Evolutionary conservation across 2,329 filamentous ascomycete genomes (phyloP), one percentile per base, ranked within the genome.

Genomic region (Fusarium sp.): DNA sequence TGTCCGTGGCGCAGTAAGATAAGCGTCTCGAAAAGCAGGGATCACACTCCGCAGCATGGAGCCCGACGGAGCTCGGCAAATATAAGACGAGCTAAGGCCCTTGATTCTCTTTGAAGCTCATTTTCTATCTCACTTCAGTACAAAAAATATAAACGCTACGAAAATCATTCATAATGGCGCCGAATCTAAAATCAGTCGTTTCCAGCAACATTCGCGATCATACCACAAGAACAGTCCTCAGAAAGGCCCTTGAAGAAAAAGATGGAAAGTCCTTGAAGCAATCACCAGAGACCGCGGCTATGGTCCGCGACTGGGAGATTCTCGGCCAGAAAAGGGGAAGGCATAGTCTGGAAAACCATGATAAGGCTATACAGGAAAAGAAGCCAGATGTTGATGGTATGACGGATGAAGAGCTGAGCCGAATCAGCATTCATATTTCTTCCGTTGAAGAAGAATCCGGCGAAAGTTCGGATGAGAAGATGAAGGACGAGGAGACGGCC

Each of bases 191-290:
- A 52, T 35, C 38, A 8, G 28, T 69, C 7, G 16, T 70, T 5
- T 47, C 42, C 23, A 57, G 33, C 15, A 64, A 58, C 16, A 69
- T 69, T 5, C 60, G 56, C 6, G 50, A 70, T 7, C 54, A 71
- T 9, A 50, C 64, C 4, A 47, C 68, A 21, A 23, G 35, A 42
- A 60, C 66, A 19, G 25, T 37, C 13, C 18, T 70, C 13, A 56
- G 60, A 11, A 70, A 52, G 12, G n/a, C 28, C 19, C 11, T 60
- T 3, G 47, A 35, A 49, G 28, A 37, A 23, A 35, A 38, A 16
- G 23, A 71, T 59, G 68, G 44, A 18, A 64, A 42, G 3, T 2
- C 28, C 8, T 2, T 28, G 4, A 8, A 43, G 13, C 46, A 35
- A 21, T 60, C 65, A 9, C 38, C 44, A 19, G 59, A 65, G 4